phyloP scores from a whole-genome alignment of 805 yeast species.

The Yamadazyma insecticola region DNA sequence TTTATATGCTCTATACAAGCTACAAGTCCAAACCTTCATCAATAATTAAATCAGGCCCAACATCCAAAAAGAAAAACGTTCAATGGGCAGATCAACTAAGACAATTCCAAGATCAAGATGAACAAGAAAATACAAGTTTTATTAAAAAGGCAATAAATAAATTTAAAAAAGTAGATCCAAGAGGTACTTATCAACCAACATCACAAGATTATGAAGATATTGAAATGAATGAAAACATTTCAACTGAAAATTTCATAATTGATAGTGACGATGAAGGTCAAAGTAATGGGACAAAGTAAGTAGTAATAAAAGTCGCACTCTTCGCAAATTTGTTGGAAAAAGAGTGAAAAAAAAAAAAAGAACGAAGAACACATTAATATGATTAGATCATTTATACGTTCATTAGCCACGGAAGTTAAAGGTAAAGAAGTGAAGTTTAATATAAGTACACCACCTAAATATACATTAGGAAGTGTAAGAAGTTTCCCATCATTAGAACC shows the following conservation, averaged over 20 bases:
- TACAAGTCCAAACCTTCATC: conserved; percentile 38
- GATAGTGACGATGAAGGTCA: conserved; percentile 44
- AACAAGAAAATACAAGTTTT: conserved; percentile 27
- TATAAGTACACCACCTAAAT: conserved; percentile 52
- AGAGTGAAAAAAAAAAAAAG: conserved; percentile 3
- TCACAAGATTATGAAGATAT: conserved; percentile 31
- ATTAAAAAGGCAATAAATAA: conserved; percentile 30
- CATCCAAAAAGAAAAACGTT: conserved; percentile 38
- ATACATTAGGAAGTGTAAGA: conserved; percentile 72
- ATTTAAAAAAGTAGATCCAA: conserved; percentile 18
- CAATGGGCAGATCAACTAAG: conserved; percentile 45
- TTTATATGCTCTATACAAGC: conserved; percentile 32
- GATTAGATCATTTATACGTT: conserved; percentile 25
- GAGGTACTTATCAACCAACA: conserved; percentile 7
- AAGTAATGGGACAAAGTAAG: too few species aligned
- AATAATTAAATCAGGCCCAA: conserved; percentile 32
- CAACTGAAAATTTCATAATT: conserved; percentile 40
- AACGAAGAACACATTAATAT: conserved; percentile 11
- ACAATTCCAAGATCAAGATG: conserved; percentile 28
- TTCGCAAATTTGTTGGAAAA: not conserved
- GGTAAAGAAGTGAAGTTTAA: conserved; percentile 16
- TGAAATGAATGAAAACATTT: conserved; percentile 34
- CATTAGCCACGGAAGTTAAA: conserved; percentile 23
- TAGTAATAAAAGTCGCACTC: too few species aligned
- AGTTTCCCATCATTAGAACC: conserved; percentile 93